A percentile compares a stretch with the other conserved stretches of the same genome.
These are phyloP conservation scores for Hypoxylon sp. DNA, from an alignment of 2,329 filamentous ascomycete genomes.

Conservation along the genomic window DNA sequence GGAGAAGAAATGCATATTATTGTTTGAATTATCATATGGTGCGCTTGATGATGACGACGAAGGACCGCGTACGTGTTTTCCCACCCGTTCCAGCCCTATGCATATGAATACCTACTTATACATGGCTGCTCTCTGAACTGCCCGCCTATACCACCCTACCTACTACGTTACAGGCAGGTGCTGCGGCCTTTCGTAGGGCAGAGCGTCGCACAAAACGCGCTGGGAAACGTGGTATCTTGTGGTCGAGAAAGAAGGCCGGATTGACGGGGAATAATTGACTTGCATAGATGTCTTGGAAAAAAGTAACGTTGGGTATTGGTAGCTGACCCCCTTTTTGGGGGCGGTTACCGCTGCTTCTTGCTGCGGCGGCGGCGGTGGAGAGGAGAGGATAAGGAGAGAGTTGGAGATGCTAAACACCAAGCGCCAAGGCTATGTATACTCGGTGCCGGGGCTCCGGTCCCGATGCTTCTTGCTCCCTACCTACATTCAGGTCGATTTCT, in stretches of 20 bases:
- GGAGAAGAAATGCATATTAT: neutral
- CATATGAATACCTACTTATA: too few relatives aligned
- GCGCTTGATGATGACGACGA: too few relatives aligned
- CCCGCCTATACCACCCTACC: neutral
- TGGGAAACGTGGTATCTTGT: conserved; percentile 4
- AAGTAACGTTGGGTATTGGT: too few relatives aligned
- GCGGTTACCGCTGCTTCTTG: too few relatives aligned
- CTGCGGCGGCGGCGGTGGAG: too few relatives aligned
- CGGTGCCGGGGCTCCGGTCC: conserved; percentile 31
- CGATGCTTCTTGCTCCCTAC: conserved; percentile 16
- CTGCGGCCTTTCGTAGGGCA: conserved; percentile 11
- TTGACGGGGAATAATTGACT: conserved; percentile 13
- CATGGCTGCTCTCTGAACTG: neutral
- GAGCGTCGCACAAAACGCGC: conserved; percentile 5
- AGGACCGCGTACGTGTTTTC: too few relatives aligned
- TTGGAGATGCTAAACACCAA: conserved; percentile 1
- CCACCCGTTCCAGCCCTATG: conserved; percentile 19
- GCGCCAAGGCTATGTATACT: conserved; percentile 15
- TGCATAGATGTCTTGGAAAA: too few relatives aligned
- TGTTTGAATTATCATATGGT: too few relatives aligned
- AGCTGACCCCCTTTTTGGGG: too few relatives aligned
- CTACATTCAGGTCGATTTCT: too few relatives aligned
- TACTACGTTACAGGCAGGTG: too few relatives aligned
- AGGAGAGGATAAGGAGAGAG: neutral
- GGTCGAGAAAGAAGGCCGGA: conserved; percentile 1